Evolutionary conservation across 1,284 basidiomycete species (phyloP), one percentile per base, ranked within the genome.

Genomic region (Sanguinoderma infundibulare): DNA sequence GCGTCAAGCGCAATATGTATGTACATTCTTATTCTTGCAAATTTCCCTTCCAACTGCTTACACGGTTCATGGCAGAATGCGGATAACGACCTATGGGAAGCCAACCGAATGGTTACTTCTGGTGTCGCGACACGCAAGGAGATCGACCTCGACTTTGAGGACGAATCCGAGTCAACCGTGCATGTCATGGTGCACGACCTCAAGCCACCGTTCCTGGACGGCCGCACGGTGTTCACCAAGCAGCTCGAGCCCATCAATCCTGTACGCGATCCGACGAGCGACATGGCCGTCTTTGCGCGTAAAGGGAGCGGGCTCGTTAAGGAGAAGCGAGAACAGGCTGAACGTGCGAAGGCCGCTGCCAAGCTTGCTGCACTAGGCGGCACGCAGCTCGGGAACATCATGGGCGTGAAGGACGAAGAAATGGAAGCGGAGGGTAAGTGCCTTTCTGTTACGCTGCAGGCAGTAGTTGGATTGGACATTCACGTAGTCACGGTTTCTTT

Each of bases 1-100:
- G 3, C 83, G 90, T 59, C 95, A 98, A 75, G 95, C 95, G 0
- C 95, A 97, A 87, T 96, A 95, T 74, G 94, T 95, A 68, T 69
- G 91, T 82, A 4, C 20, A 7, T 7, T 24, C n/a, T 32, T 20
- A 26, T 17, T 38, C 9, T 51, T 58, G 36, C 59, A 39, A n/a
- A n/a, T n/a, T n/a, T 39, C 40, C 9, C 14, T 17, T 62, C n/a
- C 32, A 39, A 46, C n/a, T 38, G 32, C 59, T 67, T 28, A 67
- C 57, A 49, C 36, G 38, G 53, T 10, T 53, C 39, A 8, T 14
- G 50, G 2, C 71, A 96, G 92, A 98, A 98, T 69, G 94, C 94
- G 24, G 98, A 99, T 74, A 97, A 96, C 68, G 97, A 99, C 69
- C 81, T 97, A 1, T 99, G 98, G 98, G 98, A 99, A 80, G 93